Evolutionary conservation across 2,329 filamentous ascomycete species (phyloP).

Genomic region (Tolypocladium cylindrosporum): DNA sequence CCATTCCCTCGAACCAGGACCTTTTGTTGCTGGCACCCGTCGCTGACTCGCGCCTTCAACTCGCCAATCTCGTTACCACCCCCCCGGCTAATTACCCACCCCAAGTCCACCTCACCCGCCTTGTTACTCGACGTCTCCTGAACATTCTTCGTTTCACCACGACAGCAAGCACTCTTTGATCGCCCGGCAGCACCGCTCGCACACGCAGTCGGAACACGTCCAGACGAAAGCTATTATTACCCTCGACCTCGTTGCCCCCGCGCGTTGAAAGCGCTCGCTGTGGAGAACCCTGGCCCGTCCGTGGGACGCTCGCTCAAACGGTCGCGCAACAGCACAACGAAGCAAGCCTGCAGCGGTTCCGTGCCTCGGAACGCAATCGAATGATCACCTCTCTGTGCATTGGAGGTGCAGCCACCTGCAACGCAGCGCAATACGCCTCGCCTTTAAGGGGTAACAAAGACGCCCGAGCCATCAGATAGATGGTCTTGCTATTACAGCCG

Average conservation of each 20-base stretch:
- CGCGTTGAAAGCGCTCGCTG: not conserved
- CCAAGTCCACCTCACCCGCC: not conserved
- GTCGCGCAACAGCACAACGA: not conserved
- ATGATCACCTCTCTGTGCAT: not conserved
- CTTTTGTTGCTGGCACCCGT: not conserved
- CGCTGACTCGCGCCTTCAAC: not conserved
- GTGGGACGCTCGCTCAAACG: not conserved
- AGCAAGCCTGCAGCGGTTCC: not conserved
- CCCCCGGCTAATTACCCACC: not conserved
- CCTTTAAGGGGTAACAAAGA: not conserved
- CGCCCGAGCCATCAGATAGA: not conserved
- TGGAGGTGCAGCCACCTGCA: not conserved
- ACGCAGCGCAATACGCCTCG: not conserved
- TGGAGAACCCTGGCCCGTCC: not conserved
- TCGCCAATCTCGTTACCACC: not conserved
- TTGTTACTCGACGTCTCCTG: not conserved
- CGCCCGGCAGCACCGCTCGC: not conserved
- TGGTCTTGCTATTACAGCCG: not conserved
- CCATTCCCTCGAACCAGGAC: not conserved
- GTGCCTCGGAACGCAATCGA: not conserved
- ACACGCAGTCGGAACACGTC: too few species aligned
- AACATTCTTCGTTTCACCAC: not conserved
- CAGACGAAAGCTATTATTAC: not conserved
- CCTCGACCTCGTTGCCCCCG: not conserved
- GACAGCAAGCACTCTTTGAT: not conserved